Base-by-base conservation (phyloP, 768 basidiomycete species). In the Lactarius vividus region DNA sequence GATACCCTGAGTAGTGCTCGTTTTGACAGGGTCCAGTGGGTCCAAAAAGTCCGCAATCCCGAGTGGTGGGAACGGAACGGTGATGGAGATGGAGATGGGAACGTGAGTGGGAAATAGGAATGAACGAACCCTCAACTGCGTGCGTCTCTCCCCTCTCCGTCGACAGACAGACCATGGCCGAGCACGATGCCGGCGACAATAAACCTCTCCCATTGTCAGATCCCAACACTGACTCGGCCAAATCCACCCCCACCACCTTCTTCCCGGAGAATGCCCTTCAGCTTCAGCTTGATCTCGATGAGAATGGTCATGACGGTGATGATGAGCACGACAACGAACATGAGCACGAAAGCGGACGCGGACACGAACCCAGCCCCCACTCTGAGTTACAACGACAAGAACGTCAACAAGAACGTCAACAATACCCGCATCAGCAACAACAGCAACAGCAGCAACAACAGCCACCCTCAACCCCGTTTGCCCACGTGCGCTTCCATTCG, bases 401-500 rank as follows among this genome's bases (percentile, higher is more conserved):
- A 39, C 37, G 3, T 11, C 52, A 39, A 23, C 39, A 23, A 8
- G 23, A 37, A 20, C 46, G 15, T 4, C 63, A 40, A 59, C n/a
- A 9, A 33, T 44, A 26, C 33, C 23, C 23, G 29, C 58, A 40
- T 60, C 52, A 13, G 11, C 61, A 52, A 16, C 53, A n/a, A 52
- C 61, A 52, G 4, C 64, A 60, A 6, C 28, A 49, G 29, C 57
- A 52, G 2, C 52, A 54, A 23, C 59, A 52, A 6, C 40, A 33
- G 55, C 33, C 54, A 7, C 18, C 57, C 69, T 57, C 67, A 52
- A 68, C 20, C 39, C 31, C 57, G 3, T 57, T 62, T 52, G 72
- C 75, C 6, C 79, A 77, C 37, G 87, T 91, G 3, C 88, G 83
- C 61, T 92, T 92, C 74, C 83, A 84, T 63, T 86, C 89, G 61